Evolutionary conservation across 495 filamentous ascomycete species (phyloP).

Genomic region (Pyronema domesticum): DNA sequence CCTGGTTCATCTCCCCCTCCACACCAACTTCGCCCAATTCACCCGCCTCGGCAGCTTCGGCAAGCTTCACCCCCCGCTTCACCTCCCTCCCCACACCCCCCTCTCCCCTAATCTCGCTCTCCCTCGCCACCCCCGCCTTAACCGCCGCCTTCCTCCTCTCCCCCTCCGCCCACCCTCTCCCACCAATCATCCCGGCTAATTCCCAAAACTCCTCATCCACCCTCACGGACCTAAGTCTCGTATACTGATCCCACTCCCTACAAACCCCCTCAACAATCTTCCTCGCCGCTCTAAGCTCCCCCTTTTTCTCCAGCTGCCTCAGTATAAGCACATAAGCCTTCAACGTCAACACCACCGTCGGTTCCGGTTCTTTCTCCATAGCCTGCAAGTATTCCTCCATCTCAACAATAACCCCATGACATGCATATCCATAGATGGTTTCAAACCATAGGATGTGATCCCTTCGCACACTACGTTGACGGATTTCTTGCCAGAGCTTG

Average conservation of each 20-base stretch:
- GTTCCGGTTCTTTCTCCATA: constrained; percentile 3
- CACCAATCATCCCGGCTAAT: constrained; percentile 6
- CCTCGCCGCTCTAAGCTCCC: constrained; percentile 10
- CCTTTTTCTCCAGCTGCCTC: constrained; percentile 4
- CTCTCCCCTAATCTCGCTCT: not conserved
- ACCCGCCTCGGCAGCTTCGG: too few species aligned
- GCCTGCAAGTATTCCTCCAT: constrained; percentile 6
- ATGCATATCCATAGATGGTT: constrained; percentile 44
- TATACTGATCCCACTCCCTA: not conserved
- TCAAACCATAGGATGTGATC: constrained; percentile 52
- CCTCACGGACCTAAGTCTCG: not conserved
- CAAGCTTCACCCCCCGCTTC: not conserved
- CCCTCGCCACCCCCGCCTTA: constrained; percentile 1
- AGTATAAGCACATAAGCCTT: constrained; percentile 11
- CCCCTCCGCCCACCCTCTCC: not conserved
- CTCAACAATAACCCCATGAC: constrained; percentile 30
- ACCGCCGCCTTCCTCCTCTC: constrained; percentile 3
- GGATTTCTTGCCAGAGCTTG: constrained; percentile 30
- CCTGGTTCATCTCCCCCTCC: too few species aligned
- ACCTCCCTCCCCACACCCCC: constrained; percentile 1
- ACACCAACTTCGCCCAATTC: too few species aligned
- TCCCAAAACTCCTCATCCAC: constrained; percentile 12
- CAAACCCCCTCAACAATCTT: constrained; percentile 10
- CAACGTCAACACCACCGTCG: constrained; percentile 3
- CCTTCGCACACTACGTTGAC: constrained; percentile 23